Evolutionary conservation across 2,329 filamentous ascomycete species (phyloP).

Genomic region (Helminthosporium solani): DNA sequence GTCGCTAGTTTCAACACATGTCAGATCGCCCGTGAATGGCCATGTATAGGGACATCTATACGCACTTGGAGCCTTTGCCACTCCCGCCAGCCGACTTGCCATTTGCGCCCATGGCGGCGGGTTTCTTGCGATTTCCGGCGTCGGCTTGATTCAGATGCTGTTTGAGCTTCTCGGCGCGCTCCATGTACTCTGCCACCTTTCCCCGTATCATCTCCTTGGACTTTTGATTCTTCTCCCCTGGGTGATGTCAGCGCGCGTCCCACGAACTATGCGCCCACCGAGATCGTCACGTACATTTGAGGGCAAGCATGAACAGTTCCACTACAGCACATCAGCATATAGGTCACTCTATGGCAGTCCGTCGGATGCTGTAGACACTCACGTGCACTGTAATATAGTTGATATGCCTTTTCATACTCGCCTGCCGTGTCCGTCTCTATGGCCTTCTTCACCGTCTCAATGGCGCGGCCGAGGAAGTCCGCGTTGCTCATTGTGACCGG

Average conservation of each 20-base stretch:
- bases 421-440: slow-evolving; percentile 94
- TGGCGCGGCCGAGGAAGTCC: slow-evolving; percentile 95
- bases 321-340: slow-evolving; percentile 50
- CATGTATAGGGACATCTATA: slow-evolving; percentile 1
- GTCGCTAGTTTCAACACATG: slow-evolving; percentile 48
- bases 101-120: slow-evolving; percentile 70
- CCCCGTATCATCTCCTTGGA: slow-evolving; percentile 96
- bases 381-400: slow-evolving; percentile 84
- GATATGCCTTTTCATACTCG: slow-evolving; percentile 96
- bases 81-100: slow-evolving; percentile 64
- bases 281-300: slow-evolving; percentile 67
- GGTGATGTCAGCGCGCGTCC: slow-evolving; percentile 16
- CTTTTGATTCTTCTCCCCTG: slow-evolving; percentile 90
- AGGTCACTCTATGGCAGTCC: not conserved
- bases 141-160: slow-evolving; percentile 78
- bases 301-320: slow-evolving; percentile 96
- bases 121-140: slow-evolving; percentile 65
- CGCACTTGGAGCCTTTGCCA: slow-evolving; percentile 58
- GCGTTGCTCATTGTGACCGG: slow-evolving; percentile 75
- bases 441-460: slow-evolving; percentile 94
- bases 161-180: slow-evolving; percentile 97
- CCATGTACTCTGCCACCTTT: slow-evolving; percentile 97
- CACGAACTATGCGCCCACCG: not conserved
- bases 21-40: not conserved
- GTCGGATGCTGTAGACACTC: slow-evolving; percentile 15